A percentile compares a stretch with the other conserved stretches of the same genome.
Conservation (phyloP, 345 rosid species). For the Psidium friedrichsthalianum region DNA sequence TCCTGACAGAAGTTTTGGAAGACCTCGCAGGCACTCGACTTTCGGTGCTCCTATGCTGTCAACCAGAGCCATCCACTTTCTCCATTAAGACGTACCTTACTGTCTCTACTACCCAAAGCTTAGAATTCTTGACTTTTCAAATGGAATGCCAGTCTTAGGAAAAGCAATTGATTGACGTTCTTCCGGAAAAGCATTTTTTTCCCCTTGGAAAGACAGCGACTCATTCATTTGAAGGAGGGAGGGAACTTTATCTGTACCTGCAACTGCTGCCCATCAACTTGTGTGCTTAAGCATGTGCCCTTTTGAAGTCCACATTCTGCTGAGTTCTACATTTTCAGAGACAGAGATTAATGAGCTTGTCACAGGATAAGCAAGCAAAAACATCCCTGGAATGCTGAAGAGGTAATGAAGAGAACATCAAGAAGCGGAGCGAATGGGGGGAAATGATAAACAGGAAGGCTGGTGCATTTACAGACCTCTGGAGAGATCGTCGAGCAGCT, state of each 20-base stretch:
- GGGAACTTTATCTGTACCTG: slow-evolving; percentile 27
- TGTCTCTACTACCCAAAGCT: neutral
- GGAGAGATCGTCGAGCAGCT: slow-evolving; percentile 76
- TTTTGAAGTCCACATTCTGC: slow-evolving; percentile 68
- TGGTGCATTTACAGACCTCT: slow-evolving; percentile 34
- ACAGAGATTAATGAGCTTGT: neutral
- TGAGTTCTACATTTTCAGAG: slow-evolving; percentile 34
- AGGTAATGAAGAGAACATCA: neutral
- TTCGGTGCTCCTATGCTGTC: slow-evolving; percentile 90
- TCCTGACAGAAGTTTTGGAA: slow-evolving; percentile 70
- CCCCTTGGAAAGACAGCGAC: too few relatives aligned
- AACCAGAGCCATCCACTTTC: slow-evolving; percentile 5
- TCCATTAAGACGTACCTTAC: neutral
- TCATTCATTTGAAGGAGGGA: neutral
- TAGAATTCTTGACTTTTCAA: neutral
- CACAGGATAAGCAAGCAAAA: neutral
- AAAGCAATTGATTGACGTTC: neutral
- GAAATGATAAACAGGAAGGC: neutral
- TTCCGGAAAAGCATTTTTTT: neutral
- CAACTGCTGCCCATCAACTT: slow-evolving; percentile 97
- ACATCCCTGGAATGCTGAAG: neutral
- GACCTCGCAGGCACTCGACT: slow-evolving; percentile 58
- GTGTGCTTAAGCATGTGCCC: slow-evolving; percentile 75
- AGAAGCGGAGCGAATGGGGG: neutral
- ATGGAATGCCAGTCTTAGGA: neutral